Evolutionary conservation across 2,329 filamentous ascomycete genomes (phyloP), one percentile per base, ranked within the genome.

Genomic region (Onygena corvina): DNA sequence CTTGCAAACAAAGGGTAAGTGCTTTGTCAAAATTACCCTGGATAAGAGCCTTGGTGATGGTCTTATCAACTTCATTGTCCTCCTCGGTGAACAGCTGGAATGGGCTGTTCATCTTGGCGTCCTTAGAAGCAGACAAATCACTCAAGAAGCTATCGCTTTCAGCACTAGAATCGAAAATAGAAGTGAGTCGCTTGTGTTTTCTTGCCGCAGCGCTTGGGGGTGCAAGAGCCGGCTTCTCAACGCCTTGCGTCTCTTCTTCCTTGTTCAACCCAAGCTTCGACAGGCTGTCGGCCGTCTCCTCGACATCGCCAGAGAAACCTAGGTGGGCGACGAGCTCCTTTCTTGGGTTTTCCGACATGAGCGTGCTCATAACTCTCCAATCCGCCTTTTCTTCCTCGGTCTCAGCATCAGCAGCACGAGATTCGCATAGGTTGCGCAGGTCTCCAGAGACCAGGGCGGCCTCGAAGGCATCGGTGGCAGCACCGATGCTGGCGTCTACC

Each of bases 301-400:
- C 78, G 50, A 79, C 75, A 33, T 65, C 61, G 51, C 83, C 79
- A 25, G 79, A 73, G 66, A 96, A 90, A n/a, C 90, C 92, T 14
- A 98, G 77, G 63, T 93, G 89, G 57, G 93, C 84, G 18, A 92
- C 77, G 50, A 98, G 82, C 63, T 86, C 82, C 63, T 84, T 83
- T 35, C 89, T 80, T n/a, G 88, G 84, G 60, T 90, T 89, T 25
- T 84, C 81, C 2, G 86, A 83, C 45, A 90, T 83, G 53, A 98
- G 69, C 1, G 88, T 92, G 65, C 92, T 82, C 64, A 98, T 86
- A 31, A 96, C 87, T 56, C 84, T 84, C 92, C 92, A 98, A 66
- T 96, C 90, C 3, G 86, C 84, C 72, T 88, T 95, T 64, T 96
- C 92, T 56, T 94, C 87, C 1, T 95, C 89, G 0, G 80, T 86